These are phyloP conservation scores for Fusarium bactridioides DNA, from an alignment of 2,329 filamentous ascomycete genomes.

Conservation along the genomic window DNA sequence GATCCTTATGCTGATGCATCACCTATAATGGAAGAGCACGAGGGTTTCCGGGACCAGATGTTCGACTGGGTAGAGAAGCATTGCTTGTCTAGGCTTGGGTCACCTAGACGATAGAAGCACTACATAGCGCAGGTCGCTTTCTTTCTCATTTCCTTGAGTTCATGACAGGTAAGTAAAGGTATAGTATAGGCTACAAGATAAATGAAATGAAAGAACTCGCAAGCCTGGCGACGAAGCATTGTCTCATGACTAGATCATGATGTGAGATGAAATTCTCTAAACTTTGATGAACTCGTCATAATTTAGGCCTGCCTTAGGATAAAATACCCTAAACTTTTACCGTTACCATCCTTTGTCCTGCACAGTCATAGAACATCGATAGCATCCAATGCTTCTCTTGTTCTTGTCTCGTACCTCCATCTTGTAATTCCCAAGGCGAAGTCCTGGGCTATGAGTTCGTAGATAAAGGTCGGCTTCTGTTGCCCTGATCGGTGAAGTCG, in stretches of 20 bases:
- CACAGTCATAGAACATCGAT: neutral
- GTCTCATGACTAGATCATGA: neutral
- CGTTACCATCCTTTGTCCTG: neutral
- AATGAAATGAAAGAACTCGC: too few species aligned
- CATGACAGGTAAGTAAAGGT: neutral
- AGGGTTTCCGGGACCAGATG: neutral
- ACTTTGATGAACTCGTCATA: neutral
- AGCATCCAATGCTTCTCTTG: neutral
- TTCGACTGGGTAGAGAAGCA: neutral
- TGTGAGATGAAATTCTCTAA: neutral
- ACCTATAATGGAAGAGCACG: neutral
- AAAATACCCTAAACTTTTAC: neutral
- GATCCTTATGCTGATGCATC: neutral
- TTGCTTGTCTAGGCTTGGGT: neutral
- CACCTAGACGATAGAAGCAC: neutral
- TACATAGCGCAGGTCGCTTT: neutral
- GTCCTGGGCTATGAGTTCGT: neutral
- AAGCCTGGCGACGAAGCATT: neutral
- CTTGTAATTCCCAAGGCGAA: neutral
- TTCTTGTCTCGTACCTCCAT: neutral
- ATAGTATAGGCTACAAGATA: neutral
- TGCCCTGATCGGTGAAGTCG: neutral
- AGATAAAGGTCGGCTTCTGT: neutral
- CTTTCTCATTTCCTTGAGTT: neutral
- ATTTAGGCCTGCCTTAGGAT: neutral